Percentiles rank a stretch among this genome's conserved stretches.
These are phyloP conservation scores for Zygosaccharomyces sapae DNA, from an alignment of 1,139 yeast species.

Conservation along the genomic window DNA sequence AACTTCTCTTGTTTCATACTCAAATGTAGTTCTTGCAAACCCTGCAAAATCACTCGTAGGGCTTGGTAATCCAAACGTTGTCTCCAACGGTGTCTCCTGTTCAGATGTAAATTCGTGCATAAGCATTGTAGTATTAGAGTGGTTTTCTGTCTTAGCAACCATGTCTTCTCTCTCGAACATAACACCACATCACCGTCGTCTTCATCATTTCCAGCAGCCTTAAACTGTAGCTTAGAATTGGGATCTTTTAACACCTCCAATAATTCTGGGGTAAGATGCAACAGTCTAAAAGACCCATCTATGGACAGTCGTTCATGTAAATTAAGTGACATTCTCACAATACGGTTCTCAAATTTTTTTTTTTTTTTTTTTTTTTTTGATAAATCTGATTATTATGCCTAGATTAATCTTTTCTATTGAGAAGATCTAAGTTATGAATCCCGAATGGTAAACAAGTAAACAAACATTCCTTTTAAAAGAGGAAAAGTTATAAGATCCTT, in stretches of 20 bases:
- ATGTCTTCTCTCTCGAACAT: constrained; percentile 59
- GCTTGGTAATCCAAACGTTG: constrained; percentile 21
- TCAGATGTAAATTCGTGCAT: constrained; percentile 35
- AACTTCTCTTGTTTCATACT: constrained; percentile 46
- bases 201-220: constrained; percentile 46
- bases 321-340: constrained; percentile 10
- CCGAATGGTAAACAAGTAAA: constrained; percentile 2
- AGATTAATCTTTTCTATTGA: constrained; percentile 3
- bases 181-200: constrained; percentile 49
- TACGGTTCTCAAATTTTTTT: background rate
- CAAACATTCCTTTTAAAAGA: constrained; percentile 1
- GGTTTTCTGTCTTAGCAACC: constrained; percentile 74
- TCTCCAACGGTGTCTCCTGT: constrained; percentile 10
- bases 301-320: constrained; percentile 29
- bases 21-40: constrained; percentile 44
- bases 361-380: background rate
- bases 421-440: background rate
- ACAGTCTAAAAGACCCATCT: constrained; percentile 46
- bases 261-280: constrained; percentile 59
- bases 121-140: constrained; percentile 73
- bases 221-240: constrained; percentile 33
- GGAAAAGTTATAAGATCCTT: constrained; percentile 4
- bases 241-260: constrained; percentile 41
- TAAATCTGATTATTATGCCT: too few relatives aligned
- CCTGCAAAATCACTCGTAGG: constrained; percentile 39